phyloP scores from a whole-genome alignment of 306 rosid species.

The Prunus persica region Prunus_persica_NCBIv2 NC_034009.1:7010501-7011000 shows the following conservation, averaged over 20 bases:
- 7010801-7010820: not conserved
- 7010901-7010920: not conserved
- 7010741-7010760: not conserved
- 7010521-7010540: not conserved
- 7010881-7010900: not conserved
- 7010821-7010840: not conserved
- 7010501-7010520: constrained; percentile 35
- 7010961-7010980: constrained; percentile 11
- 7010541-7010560: not conserved
- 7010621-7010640: not conserved
- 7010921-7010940: not conserved
- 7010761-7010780: not conserved
- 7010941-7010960: not conserved
- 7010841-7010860: no score
- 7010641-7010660: not conserved
- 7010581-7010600: not conserved
- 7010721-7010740: constrained; percentile 16
- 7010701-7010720: constrained; percentile 7
- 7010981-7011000: constrained; percentile 21
- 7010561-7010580: not conserved
- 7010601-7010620: not conserved
- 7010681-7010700: not conserved
- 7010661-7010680: not conserved
- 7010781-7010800: constrained; percentile 10
- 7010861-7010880: not conserved